Base-by-base conservation (phyloP, 192 early-diverging fungal genomes). In the Mortierella hygrophila region DNA sequence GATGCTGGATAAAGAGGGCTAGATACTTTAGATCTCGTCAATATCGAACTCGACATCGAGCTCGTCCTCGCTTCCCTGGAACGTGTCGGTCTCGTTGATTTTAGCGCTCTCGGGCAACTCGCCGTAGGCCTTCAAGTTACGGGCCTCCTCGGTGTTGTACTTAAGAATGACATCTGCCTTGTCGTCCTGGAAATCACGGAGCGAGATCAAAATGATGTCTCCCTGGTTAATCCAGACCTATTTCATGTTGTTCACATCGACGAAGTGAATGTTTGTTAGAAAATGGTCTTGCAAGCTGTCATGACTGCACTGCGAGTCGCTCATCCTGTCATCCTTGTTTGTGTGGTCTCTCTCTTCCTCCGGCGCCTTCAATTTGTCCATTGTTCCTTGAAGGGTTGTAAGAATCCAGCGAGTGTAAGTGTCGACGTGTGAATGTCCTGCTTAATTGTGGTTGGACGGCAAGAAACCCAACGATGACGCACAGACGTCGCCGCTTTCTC, bases 111-210 rank as follows among this genome's bases (percentile, higher is more conserved):
- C 98, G 9, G 98, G 96, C 82, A 99, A 90, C 92, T 99, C 97
- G 55, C 97, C 98, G 77, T 98, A 97, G 52, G 95, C 91, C 90
- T 97, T 98, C 83, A 99, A 90, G 88, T 95, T 92, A 75, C 95
- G 88, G 16, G 97, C 98, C 92, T 99, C 98, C 72, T 99, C 98
- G 71, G 97, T 93, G 75, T 93, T 96, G 90, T 99, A 99, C 91
- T 98, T 98, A 81, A 96, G 91, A 87, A 99, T 97, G 68, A 99
- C 94, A 89, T 99, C 98, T 71, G 96, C 96, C 90, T 97, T 97
- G 69, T 92, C 89, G 87, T 97, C 97, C 91, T 98, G 95, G 91
- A 93, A 99, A 72, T 98, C 98, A 75, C 97, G 93, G 77, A 98
- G 92, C 42, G 95, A 94, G 20, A 99, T 89, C 55, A 99, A 91